phyloP scores from a whole-genome alignment of 306 rosid genomes.

The Prosopis cineraria region DNA sequence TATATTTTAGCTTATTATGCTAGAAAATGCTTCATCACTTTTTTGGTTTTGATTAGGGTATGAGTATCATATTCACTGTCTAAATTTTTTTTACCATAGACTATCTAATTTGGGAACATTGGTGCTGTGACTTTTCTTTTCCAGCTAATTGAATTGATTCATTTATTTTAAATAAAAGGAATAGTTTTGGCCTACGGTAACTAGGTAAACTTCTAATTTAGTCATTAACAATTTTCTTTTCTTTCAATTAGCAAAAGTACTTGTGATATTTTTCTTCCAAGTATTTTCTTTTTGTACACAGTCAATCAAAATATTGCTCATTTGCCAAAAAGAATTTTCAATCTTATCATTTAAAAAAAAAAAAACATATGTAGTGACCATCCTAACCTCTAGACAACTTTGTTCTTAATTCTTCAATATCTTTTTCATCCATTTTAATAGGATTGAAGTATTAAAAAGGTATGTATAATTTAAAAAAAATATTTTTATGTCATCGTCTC shows the following conservation, averaged over 20 bases:
- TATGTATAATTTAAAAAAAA: too few relatives aligned
- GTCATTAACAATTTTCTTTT: neutral
- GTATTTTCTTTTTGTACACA: neutral
- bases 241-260: neutral
- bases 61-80: too few relatives aligned
- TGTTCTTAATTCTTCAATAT: neutral
- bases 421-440: neutral
- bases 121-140: too few relatives aligned
- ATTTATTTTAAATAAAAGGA: too few relatives aligned
- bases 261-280: neutral
- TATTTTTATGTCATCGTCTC: too few relatives aligned
- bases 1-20: too few relatives aligned
- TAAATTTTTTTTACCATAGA: too few relatives aligned
- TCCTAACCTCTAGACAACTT: neutral
- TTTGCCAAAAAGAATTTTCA: neutral
- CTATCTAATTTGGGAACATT: too few relatives aligned
- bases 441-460: neutral
- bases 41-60: too few relatives aligned
- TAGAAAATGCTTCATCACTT: too few relatives aligned
- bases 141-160: neutral
- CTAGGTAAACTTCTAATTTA: too few relatives aligned
- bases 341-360: neutral
- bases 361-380: neutral
- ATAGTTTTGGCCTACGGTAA: too few relatives aligned
- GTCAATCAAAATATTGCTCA: neutral